Evolutionary conservation across 257 asterid species (phyloP).

Genomic region (Primulina tabacum): DNA sequence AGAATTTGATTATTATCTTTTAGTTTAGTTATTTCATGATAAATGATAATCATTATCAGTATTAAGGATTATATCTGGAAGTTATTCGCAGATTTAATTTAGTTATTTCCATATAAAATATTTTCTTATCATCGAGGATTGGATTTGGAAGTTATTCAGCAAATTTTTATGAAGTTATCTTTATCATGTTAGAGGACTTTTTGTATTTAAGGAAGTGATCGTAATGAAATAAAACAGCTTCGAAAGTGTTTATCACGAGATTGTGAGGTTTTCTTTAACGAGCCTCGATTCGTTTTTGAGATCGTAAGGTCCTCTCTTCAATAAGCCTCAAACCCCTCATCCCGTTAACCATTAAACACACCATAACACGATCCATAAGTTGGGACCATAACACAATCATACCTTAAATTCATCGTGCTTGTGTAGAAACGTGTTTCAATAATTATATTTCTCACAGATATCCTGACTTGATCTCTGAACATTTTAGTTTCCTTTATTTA

Average conservation of each 20-base stretch:
- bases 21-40: background rate
- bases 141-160: background rate
- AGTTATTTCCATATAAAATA: background rate
- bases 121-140: background rate
- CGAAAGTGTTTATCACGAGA: background rate
- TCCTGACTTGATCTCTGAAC: constrained; percentile 14
- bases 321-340: background rate
- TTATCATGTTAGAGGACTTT: background rate
- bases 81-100: background rate
- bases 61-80: background rate
- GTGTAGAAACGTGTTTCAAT: constrained; percentile 5
- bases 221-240: background rate
- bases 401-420: constrained; percentile 9
- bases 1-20: too few species aligned
- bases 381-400: background rate
- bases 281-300: background rate
- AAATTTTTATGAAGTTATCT: background rate
- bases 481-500: constrained; percentile 18
- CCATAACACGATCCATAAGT: background rate
- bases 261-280: background rate
- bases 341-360: background rate
- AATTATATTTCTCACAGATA: constrained; percentile 14
- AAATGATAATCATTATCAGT: background rate
- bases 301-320: background rate
- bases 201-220: background rate